Percentiles rank a stretch among this genome's conserved stretches.
Conservation (phyloP, 257 asterid genomes). For the Coffea canephora region DNA sequence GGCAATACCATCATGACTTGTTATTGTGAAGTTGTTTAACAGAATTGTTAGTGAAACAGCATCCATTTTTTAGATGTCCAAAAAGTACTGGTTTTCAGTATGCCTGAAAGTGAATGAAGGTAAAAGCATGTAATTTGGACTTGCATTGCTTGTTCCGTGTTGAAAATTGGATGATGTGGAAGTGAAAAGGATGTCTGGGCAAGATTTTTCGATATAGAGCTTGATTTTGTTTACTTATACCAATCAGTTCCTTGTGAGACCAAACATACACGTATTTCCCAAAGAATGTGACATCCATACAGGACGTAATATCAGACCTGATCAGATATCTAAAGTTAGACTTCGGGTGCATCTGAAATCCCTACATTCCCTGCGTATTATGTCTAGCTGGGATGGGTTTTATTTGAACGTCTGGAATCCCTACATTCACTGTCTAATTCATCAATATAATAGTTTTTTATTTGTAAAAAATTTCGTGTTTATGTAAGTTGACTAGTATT, state of each 20-base stretch:
- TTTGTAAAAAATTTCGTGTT: not conserved
- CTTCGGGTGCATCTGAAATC: not conserved
- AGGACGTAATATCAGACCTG: not conserved
- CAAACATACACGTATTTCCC: not conserved
- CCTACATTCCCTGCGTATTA: not conserved
- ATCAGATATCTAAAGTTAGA: not conserved
- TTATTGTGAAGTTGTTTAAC: not conserved
- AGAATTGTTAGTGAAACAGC: not conserved
- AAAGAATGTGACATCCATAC: not conserved
- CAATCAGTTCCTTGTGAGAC: not conserved
- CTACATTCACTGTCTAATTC: not conserved
- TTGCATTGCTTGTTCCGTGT: not conserved
- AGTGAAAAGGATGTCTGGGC: not conserved
- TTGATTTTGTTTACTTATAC: not conserved
- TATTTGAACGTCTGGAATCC: not conserved
- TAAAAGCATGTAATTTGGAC: not conserved
- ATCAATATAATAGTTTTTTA: not conserved
- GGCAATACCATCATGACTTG: not conserved
- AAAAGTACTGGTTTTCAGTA: not conserved
- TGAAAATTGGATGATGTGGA: not conserved
- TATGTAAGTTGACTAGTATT: not conserved
- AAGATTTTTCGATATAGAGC: not conserved
- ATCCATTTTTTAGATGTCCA: not conserved
- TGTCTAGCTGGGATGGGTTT: not conserved
- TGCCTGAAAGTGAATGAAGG: not conserved